Conservation (phyloP, 768 basidiomycete genomes). For the Daedaleopsis sinensis region DNA sequence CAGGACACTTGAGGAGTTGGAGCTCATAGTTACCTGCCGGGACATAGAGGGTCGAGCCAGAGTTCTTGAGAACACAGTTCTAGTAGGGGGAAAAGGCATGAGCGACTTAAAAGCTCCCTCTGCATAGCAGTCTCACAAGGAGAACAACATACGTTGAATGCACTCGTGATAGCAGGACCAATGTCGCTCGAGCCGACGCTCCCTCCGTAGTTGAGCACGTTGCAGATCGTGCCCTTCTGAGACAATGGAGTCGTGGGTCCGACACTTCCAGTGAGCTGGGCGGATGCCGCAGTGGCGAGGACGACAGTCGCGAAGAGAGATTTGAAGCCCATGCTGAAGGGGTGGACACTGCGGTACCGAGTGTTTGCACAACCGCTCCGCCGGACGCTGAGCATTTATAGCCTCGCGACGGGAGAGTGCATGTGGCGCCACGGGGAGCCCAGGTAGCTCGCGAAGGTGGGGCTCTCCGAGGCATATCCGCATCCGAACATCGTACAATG, state of each 20-base stretch:
- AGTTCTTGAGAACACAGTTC: constrained; percentile 31
- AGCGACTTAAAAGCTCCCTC: neutral
- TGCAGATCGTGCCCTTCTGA: constrained; percentile 28
- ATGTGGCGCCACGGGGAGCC: neutral
- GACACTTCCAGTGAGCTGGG: constrained; percentile 28
- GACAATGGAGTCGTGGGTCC: constrained; percentile 29
- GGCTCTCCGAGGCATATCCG: neutral
- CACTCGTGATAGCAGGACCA: constrained; percentile 32
- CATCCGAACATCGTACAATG: neutral
- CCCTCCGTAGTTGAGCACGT: constrained; percentile 33
- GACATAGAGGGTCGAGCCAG: constrained; percentile 27
- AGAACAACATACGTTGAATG: constrained; percentile 25
- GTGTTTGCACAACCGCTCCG: neutral
- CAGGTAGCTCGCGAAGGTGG: neutral
- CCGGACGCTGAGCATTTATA: neutral
- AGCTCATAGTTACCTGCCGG: constrained; percentile 23
- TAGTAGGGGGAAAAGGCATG: neutral
- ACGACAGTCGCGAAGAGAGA: constrained; percentile 12
- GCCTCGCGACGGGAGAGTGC: neutral
- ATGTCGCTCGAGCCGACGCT: constrained; percentile 32
- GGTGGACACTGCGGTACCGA: neutral
- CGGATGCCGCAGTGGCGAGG: constrained; percentile 12
- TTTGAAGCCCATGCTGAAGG: constrained; percentile 13
- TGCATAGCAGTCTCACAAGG: no score
- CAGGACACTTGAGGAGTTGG: no score